Evolutionary conservation across 768 basidiomycete genomes (phyloP).

Genomic region (Dacryopinax primogenitus): DNA sequence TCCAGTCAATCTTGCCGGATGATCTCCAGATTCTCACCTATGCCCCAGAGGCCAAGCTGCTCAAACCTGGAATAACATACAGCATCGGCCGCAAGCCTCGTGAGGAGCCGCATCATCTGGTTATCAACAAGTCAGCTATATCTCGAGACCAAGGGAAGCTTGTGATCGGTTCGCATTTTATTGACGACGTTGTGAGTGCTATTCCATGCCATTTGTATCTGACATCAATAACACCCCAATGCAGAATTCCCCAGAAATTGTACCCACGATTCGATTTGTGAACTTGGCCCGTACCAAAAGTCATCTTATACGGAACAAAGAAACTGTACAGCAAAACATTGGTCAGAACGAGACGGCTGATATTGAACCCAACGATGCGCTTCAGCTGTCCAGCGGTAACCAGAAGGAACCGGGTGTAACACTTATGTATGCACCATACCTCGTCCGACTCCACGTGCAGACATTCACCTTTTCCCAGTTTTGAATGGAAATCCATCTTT

Average conservation of each 20-base stretch:
- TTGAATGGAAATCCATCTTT: not conserved
- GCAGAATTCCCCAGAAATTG: not conserved
- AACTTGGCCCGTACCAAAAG: not conserved
- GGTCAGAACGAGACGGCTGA: not conserved
- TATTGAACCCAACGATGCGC: not conserved
- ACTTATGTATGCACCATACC: not conserved
- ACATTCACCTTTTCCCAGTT: not conserved
- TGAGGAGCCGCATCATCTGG: conserved; percentile 24
- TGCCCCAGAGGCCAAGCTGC: conserved; percentile 39
- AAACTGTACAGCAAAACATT: not conserved
- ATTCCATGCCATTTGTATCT: not conserved
- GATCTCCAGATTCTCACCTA: not conserved
- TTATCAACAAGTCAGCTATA: conserved; percentile 49
- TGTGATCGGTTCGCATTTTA: conserved; percentile 39
- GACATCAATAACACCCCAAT: not conserved
- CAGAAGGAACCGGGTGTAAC: not conserved
- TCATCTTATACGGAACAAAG: not conserved
- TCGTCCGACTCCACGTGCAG: not conserved
- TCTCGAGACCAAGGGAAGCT: conserved; percentile 51
- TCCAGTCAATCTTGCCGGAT: not conserved
- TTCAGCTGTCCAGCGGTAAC: conserved; percentile 1
- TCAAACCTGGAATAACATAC: conserved; percentile 48
- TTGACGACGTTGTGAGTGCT: conserved; percentile 43
- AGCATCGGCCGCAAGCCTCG: conserved; percentile 45
- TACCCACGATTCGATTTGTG: not conserved